phyloP scores from a whole-genome alignment of 345 rosid genomes.

The Aquilaria yunnanensis region DNA sequence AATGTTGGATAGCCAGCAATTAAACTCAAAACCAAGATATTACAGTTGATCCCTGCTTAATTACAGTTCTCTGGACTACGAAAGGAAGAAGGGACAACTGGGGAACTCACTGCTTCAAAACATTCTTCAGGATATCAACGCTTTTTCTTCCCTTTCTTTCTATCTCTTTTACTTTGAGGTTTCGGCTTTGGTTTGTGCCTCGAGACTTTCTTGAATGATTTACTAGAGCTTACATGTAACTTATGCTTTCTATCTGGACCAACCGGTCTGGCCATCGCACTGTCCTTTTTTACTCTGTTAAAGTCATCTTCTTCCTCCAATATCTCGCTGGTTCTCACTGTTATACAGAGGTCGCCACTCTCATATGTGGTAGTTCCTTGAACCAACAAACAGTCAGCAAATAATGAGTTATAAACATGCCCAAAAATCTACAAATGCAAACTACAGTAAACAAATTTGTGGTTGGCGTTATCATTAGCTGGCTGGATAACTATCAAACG shows the following conservation, averaged over 20 bases:
- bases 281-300: constrained; percentile 14
- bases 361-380: constrained; percentile 57
- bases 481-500: neutral
- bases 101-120: neutral
- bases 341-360: constrained; percentile 59
- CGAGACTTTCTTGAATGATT: constrained; percentile 47
- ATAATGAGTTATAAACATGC: constrained; percentile 3
- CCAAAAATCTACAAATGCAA: constrained; percentile 1
- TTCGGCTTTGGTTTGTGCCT: constrained; percentile 40
- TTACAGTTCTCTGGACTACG: no score
- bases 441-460: neutral
- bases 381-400: constrained; percentile 16
- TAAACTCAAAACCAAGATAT: no score
- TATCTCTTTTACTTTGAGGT: constrained; percentile 44
- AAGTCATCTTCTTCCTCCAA: constrained; percentile 39
- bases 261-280: constrained; percentile 20
- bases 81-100: neutral
- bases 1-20: no score
- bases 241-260: constrained; percentile 28
- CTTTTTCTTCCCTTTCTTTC: constrained; percentile 40
- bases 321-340: constrained; percentile 71
- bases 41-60: no score
- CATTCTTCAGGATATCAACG: no score
- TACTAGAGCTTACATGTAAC: constrained; percentile 42
- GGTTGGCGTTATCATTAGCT: neutral